A percentile compares a stretch with the other conserved stretches of the same genome.
phyloP scores from a whole-genome alignment of 495 filamentous ascomycete species.

The Neurospora sp. region DNA sequence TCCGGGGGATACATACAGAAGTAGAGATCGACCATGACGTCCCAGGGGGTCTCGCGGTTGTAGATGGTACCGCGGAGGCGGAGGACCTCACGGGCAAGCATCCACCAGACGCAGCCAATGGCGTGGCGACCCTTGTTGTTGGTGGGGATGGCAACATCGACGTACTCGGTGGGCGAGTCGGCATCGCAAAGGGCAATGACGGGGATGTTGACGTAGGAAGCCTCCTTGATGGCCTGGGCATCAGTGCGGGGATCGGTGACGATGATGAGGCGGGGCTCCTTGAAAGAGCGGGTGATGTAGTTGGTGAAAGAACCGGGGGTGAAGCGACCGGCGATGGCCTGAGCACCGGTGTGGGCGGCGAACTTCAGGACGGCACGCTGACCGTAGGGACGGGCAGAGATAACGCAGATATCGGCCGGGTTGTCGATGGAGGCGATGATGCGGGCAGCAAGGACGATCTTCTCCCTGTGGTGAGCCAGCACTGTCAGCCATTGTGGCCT shows the following conservation, averaged over 20 bases:
- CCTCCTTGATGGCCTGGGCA: conserved; percentile 99
- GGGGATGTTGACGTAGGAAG: conserved; percentile 98
- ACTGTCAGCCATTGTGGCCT: neutral
- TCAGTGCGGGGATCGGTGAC: conserved; percentile 99
- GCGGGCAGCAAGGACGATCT: conserved; percentile 94
- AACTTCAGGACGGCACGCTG: conserved; percentile 99
- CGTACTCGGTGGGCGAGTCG: conserved; percentile 98
- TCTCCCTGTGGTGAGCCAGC: conserved; percentile 60
- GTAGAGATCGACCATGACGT: conserved; percentile 98
- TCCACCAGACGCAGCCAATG: conserved; percentile 98
- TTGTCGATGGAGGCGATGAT: conserved; percentile 99
- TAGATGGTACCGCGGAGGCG: conserved; percentile 93
- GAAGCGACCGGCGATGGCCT: conserved; percentile 98
- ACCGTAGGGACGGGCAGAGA: conserved; percentile 97
- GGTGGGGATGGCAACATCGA: conserved; percentile 98
- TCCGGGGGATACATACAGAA: conserved; percentile 53
- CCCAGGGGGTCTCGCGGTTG: conserved; percentile 91
- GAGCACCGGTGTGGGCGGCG: conserved; percentile 91
- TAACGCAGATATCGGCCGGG: conserved; percentile 96
- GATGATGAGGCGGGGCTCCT: conserved; percentile 98
- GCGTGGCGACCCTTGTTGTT: conserved; percentile 99
- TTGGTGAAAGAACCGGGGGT: conserved; percentile 99
- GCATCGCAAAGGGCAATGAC: conserved; percentile 98
- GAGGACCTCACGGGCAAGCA: conserved; percentile 98
- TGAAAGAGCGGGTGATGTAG: conserved; percentile 99